Evolutionary conservation across 805 yeast genomes (phyloP).

Genomic region (Debaryomyces castellii): DNA sequence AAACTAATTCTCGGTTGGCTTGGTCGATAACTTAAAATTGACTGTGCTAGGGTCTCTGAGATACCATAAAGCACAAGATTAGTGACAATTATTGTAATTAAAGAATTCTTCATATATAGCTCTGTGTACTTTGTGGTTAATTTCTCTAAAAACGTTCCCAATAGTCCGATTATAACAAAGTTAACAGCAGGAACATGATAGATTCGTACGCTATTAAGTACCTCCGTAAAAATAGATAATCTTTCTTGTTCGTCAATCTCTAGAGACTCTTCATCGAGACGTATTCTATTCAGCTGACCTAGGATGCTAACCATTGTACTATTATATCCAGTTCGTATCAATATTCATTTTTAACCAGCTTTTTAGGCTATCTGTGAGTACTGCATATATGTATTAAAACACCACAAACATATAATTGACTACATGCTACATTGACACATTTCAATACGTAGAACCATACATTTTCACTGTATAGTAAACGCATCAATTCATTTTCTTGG

Average conservation of each 20-base stretch:
- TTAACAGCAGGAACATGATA: slow-evolving; percentile 57
- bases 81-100: slow-evolving; percentile 77
- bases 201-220: slow-evolving; percentile 36
- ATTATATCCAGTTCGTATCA: background rate
- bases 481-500: too few species aligned
- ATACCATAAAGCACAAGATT: slow-evolving; percentile 81
- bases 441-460: too few species aligned
- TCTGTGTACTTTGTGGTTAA: slow-evolving; percentile 58
- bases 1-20: slow-evolving; percentile 22
- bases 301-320: background rate
- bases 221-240: slow-evolving; percentile 11
- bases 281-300: background rate
- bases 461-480: too few species aligned
- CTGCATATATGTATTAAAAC: background rate
- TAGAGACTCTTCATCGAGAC: background rate
- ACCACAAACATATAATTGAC: background rate
- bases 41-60: slow-evolving; percentile 90
- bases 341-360: background rate
- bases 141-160: slow-evolving; percentile 50
- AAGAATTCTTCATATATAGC: slow-evolving; percentile 61
- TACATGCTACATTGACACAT: too few species aligned
- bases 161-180: slow-evolving; percentile 47
- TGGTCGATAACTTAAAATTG: slow-evolving; percentile 39
- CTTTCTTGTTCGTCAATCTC: background rate
- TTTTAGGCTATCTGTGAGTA: background rate